phyloP scores from a whole-genome alignment of 176 grass and related monocot genomes.

The Zea luxurians region DNA sequence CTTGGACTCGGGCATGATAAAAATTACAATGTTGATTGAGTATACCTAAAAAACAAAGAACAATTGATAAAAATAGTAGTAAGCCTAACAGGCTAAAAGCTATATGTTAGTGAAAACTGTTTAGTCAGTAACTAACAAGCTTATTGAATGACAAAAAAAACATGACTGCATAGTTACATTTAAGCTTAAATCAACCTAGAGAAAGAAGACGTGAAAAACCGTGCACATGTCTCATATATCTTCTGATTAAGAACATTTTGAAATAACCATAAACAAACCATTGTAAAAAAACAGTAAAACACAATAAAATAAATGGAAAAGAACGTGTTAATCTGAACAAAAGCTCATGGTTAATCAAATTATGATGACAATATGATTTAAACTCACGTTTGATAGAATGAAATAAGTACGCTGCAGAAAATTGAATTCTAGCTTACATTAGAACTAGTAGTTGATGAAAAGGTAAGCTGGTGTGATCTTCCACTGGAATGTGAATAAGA shows the following conservation, averaged over 20 bases:
- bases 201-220: neutral
- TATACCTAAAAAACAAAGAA: conserved; percentile 1
- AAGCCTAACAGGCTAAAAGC: neutral
- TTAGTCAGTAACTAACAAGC: neutral
- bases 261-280: neutral
- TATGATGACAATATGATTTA: neutral
- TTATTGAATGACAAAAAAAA: neutral
- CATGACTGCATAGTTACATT: neutral
- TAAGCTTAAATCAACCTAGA: neutral
- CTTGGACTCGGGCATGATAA: neutral
- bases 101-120: neutral
- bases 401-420: conserved; percentile 13
- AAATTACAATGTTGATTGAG: conserved; percentile 5
- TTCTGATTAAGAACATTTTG: neutral
- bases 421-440: conserved; percentile 52
- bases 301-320: neutral
- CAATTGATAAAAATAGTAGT: neutral
- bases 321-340: neutral
- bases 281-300: neutral
- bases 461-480: conserved; percentile 66
- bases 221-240: neutral
- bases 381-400: neutral
- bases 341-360: neutral
- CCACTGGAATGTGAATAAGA: conserved; percentile 59
- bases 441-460: conserved; percentile 48